Evolutionary conservation across 305 asterid species (phyloP), one percentile per base, ranked within the genome.

Genomic region (Fraxinus platypoda): DNA sequence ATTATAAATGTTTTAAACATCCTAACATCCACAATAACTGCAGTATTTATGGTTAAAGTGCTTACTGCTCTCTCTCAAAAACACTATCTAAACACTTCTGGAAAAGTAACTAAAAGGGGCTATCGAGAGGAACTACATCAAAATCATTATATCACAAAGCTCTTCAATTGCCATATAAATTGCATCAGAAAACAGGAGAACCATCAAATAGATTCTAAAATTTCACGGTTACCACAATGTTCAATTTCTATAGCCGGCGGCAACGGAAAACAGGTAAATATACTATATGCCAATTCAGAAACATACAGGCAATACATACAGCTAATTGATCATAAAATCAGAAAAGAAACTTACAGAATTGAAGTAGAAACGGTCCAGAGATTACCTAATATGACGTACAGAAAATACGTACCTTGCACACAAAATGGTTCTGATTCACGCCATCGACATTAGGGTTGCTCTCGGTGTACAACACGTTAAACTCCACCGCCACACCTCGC

Each of bases 361-460:
- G 9, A 79, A 77, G 43, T 35, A 75, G 23, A 68, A 80, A 19
- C 23, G 35, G 2, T 13, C 41, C 25, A 78, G 78, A 72, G 74
- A 21, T 74, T 71, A 82, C 84, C 86, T 23, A 13, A 64, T 83
- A 81, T 19, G 81, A 78, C 12, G 62, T 4, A 3, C 80, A 68
- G 66, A 46, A 35, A 59, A 54, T n/a, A 72, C 78, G 75, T 34
- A 72, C 75, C 72, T 49, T 75, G 83, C 49, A 72, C 72, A 38
- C 70, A 21, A 71, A 72, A n/a, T n/a, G 21, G 59, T 2, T n/a
- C 70, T 23, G 28, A 3, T 23, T 70, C 64, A 19, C 62, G 9
- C 79, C 83, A 75, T 31, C 84, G 43, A 41, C 83, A 54, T 77
- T 83, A 81, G 6, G 83, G 77, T 11, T 84, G 81, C 77, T 19